Conservation (phyloP, 345 rosid species). For the Toxicodendron radicans region DNA sequence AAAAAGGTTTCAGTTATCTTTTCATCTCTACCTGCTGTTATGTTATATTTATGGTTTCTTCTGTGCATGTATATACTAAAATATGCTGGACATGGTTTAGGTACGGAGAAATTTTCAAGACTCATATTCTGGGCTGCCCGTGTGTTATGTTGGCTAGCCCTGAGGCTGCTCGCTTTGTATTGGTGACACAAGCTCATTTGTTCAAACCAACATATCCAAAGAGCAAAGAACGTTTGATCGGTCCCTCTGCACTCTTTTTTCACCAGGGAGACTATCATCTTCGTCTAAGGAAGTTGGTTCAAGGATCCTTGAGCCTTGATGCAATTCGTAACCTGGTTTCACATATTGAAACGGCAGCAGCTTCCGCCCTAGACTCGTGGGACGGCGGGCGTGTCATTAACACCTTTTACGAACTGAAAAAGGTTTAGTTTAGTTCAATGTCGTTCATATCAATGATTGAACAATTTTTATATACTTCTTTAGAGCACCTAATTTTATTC, state of each 20-base stretch:
- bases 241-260: conserved; percentile 79
- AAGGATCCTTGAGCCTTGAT: conserved; percentile 56
- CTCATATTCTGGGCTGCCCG: conserved; percentile 85
- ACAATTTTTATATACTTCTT: neutral
- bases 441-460: conserved; percentile 11
- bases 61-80: neutral
- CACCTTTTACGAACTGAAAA: conserved; percentile 87
- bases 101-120: conserved; percentile 92
- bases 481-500: neutral
- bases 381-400: conserved; percentile 46
- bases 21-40: neutral
- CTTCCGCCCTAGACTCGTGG: conserved; percentile 55
- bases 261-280: conserved; percentile 86
- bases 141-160: conserved; percentile 91
- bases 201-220: conserved; percentile 93
- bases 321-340: conserved; percentile 57
- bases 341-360: conserved; percentile 49
- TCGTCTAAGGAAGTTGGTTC: conserved; percentile 66
- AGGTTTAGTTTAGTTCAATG: conserved; percentile 36
- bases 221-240: conserved; percentile 83
- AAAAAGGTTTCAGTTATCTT: conserved; percentile 39
- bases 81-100: conserved; percentile 31
- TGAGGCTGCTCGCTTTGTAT: conserved; percentile 77
- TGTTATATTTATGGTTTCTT: neutral
- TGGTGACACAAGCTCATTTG: conserved; percentile 66